phyloP scores from a whole-genome alignment of 2,329 filamentous ascomycete genomes.

The Xylariaceae sp. region DNA sequence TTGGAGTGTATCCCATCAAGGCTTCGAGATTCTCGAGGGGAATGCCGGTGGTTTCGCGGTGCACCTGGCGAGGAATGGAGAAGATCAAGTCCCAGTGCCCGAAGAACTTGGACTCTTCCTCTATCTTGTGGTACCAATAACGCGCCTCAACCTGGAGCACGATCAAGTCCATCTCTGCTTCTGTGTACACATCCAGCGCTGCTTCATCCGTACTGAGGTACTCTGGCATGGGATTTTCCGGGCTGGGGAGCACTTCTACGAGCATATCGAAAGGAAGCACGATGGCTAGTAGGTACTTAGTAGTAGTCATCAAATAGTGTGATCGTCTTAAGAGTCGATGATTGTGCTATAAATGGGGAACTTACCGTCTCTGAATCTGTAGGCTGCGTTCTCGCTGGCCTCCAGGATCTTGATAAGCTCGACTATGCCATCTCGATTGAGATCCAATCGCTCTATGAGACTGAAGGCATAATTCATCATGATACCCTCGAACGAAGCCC shows the following conservation, averaged over 20 bases:
- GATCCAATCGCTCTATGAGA: background rate
- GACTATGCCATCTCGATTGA: background rate
- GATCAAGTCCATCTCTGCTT: conserved; percentile 6
- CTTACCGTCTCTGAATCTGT: background rate
- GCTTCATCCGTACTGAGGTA: background rate
- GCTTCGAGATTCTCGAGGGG: background rate
- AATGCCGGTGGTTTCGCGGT: conserved; percentile 7
- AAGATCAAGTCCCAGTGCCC: conserved; percentile 18
- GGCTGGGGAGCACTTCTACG: background rate
- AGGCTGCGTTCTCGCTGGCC: background rate
- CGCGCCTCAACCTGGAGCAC: conserved; percentile 14
- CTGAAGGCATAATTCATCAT: background rate
- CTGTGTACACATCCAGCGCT: background rate
- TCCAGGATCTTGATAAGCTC: background rate
- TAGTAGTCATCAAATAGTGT: too few species aligned
- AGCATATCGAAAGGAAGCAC: background rate
- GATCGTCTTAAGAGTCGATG: too few species aligned
- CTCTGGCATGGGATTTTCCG: background rate
- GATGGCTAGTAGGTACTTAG: background rate
- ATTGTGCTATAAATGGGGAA: too few species aligned
- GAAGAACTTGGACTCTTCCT: background rate
- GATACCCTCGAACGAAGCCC: too few species aligned
- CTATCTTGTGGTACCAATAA: conserved; percentile 20
- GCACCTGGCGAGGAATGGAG: conserved; percentile 1
- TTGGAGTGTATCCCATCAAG: background rate